A percentile compares a stretch with the other conserved stretches of the same genome.
phyloP scores from a whole-genome alignment of 2,329 filamentous ascomycete species.

The Phoma sp. region DNA sequence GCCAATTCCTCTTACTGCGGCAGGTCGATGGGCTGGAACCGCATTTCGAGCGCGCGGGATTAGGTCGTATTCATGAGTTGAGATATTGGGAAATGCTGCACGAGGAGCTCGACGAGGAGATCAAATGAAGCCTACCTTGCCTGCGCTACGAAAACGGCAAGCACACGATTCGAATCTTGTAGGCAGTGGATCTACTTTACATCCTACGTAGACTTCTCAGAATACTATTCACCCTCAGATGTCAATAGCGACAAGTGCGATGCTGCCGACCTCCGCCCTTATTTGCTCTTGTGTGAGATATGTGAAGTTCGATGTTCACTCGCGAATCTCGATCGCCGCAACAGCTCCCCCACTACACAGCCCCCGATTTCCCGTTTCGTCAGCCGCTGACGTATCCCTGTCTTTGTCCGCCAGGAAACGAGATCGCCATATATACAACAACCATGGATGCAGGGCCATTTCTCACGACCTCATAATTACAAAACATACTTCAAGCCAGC shows the following conservation, averaged over 20 bases:
- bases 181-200: no score
- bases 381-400: slow-evolving; percentile 10
- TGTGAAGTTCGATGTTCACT: background rate
- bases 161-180: slow-evolving; percentile 22
- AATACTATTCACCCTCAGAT: no score
- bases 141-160: slow-evolving; percentile 18
- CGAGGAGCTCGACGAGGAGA: background rate
- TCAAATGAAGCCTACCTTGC: slow-evolving; percentile 23
- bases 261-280: no score
- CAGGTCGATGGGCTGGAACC: no score
- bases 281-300: no score
- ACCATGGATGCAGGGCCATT: background rate
- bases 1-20: no score
- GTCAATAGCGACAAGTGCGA: no score
- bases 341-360: background rate
- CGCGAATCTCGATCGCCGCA: background rate
- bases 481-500: background rate
- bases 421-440: slow-evolving; percentile 2
- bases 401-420: background rate
- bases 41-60: background rate
- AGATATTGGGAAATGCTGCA: no score
- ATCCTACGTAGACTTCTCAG: no score
- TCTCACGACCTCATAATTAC: slow-evolving; percentile 11
- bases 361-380: background rate
- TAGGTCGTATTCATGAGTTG: no score